Evolutionary conservation across 2,329 filamentous ascomycete species (phyloP).

Genomic region (Aspergillus fumigatiaffinis): DNA sequence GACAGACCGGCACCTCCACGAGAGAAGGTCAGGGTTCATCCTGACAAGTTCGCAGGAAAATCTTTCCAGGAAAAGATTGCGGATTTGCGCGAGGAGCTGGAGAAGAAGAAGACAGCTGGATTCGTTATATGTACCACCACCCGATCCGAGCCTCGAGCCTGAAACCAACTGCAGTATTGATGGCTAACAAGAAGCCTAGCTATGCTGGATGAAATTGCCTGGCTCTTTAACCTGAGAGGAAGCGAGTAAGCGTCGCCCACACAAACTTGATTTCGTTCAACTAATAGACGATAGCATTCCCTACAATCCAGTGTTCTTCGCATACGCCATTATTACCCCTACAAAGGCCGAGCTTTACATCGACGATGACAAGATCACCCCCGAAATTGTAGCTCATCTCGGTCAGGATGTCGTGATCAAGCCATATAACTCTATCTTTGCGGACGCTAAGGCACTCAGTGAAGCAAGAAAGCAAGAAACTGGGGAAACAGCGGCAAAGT

Average conservation of each 20-base stretch:
- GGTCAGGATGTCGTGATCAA: slow-evolving; percentile 66
- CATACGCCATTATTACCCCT: slow-evolving; percentile 83
- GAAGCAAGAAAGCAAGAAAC: slow-evolving; percentile 38
- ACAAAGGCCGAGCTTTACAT: slow-evolving; percentile 75
- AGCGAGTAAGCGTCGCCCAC: slow-evolving; percentile 57
- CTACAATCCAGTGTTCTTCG: slow-evolving; percentile 98
- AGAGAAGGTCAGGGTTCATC: slow-evolving; percentile 70
- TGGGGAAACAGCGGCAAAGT: slow-evolving; percentile 54
- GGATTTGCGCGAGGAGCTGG: slow-evolving; percentile 83
- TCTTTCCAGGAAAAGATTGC: slow-evolving; percentile 75
- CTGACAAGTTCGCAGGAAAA: slow-evolving; percentile 74
- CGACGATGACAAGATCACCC: slow-evolving; percentile 70
- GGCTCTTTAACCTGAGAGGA: slow-evolving; percentile 96
- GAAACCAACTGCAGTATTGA: no score
- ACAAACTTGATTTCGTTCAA: background rate
- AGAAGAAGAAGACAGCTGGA: slow-evolving; percentile 81
- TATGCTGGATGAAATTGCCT: slow-evolving; percentile 93
- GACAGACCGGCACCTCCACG: slow-evolving; percentile 70
- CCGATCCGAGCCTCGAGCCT: background rate
- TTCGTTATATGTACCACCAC: slow-evolving; percentile 67
- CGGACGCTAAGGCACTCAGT: slow-evolving; percentile 66
- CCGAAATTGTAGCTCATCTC: slow-evolving; percentile 67
- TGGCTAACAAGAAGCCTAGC: slow-evolving; percentile 39
- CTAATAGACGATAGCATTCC: slow-evolving; percentile 58
- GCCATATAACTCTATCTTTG: slow-evolving; percentile 78